A percentile compares a stretch with the other conserved stretches of the same genome.
Evolutionary conservation across 805 yeast genomes (phyloP).

Genomic region (Jamesozyma gamospora): DNA sequence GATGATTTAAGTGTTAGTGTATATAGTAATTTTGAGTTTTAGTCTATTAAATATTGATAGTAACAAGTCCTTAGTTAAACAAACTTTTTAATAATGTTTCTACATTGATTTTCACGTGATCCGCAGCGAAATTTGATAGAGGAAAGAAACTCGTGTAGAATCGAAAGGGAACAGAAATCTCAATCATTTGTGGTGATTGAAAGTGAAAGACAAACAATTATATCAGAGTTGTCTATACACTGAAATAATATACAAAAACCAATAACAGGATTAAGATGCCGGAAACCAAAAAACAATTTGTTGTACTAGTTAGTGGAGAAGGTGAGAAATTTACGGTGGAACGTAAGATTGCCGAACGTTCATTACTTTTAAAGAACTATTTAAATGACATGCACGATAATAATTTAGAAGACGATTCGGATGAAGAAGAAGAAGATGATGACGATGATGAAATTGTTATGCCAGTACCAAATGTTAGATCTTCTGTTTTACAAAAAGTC

Average conservation of each 20-base stretch:
- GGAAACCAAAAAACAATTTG: slow-evolving; percentile 16
- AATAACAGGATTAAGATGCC: slow-evolving; percentile 1
- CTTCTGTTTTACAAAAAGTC: slow-evolving; percentile 81
- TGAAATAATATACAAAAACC: too few relatives aligned
- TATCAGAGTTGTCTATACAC: too few relatives aligned
- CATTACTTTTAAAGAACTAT: slow-evolving; percentile 78
- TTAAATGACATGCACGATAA: slow-evolving; percentile 58
- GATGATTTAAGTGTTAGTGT: slow-evolving; percentile 87
- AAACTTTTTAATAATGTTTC: too few relatives aligned
- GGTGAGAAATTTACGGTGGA: slow-evolving; percentile 73
- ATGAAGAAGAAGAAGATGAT: slow-evolving; percentile 32
- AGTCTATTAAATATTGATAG: background rate
- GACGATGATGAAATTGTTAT: slow-evolving; percentile 61
- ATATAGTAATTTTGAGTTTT: slow-evolving; percentile 57
- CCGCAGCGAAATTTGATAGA: too few relatives aligned
- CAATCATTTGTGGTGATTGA: too few relatives aligned
- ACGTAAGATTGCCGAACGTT: slow-evolving; percentile 74
- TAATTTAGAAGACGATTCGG: slow-evolving; percentile 34
- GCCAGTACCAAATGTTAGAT: slow-evolving; percentile 84
- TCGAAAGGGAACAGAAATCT: too few relatives aligned
- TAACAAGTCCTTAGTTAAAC: too few relatives aligned
- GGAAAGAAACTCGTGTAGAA: too few relatives aligned
- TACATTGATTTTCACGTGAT: too few relatives aligned
- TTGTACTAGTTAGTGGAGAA: slow-evolving; percentile 64
- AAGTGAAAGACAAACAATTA: too few relatives aligned